phyloP scores from a whole-genome alignment of 208 protist species.

The Crithidia bombi region DNA sequence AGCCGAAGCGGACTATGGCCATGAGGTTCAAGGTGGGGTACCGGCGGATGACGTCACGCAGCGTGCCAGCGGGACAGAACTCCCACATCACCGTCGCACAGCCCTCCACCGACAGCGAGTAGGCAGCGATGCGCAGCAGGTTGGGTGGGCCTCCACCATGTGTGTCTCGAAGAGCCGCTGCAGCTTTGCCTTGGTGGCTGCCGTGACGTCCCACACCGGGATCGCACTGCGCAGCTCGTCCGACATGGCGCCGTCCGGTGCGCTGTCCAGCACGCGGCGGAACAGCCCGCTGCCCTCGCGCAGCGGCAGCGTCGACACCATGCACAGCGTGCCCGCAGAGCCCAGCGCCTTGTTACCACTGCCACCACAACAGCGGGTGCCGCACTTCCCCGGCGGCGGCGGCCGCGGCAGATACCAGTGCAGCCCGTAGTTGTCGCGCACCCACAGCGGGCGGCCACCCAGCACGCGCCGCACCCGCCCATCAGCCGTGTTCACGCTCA shows the following conservation, averaged over 20 bases:
- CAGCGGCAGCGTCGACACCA: slow-evolving; percentile 13
- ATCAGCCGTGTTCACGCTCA: slow-evolving; percentile 6
- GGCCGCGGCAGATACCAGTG: slow-evolving; percentile 1
- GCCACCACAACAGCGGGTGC: neutral
- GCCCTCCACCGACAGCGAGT: slow-evolving; percentile 19
- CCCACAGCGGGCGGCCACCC: neutral
- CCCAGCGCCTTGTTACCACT: slow-evolving; percentile 1
- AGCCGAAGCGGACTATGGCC: slow-evolving; percentile 40
- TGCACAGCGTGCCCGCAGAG: slow-evolving; percentile 12
- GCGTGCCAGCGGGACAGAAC: slow-evolving; percentile 43
- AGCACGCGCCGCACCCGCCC: slow-evolving; percentile 4
- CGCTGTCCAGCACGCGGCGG: neutral
- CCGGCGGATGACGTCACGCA: slow-evolving; percentile 29
- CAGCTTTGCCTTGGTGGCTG: neutral
- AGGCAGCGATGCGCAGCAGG: slow-evolving; percentile 11
- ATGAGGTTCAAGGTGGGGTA: slow-evolving; percentile 25
- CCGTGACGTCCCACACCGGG: slow-evolving; percentile 2
- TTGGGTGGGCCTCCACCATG: slow-evolving; percentile 13
- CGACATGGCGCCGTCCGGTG: slow-evolving; percentile 7
- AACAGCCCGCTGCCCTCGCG: slow-evolving; percentile 4
- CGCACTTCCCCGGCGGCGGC: neutral
- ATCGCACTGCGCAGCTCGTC: slow-evolving; percentile 14
- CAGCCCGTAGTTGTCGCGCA: slow-evolving; percentile 13
- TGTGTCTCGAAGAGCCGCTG: neutral
- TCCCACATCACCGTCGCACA: slow-evolving; percentile 36